A percentile compares a stretch with the other conserved stretches of the same genome.
These are phyloP conservation scores for Sphagnum contortum DNA, from an alignment of 225 moss, liverwort and hornwort species.

Conservation along the genomic window DNA sequence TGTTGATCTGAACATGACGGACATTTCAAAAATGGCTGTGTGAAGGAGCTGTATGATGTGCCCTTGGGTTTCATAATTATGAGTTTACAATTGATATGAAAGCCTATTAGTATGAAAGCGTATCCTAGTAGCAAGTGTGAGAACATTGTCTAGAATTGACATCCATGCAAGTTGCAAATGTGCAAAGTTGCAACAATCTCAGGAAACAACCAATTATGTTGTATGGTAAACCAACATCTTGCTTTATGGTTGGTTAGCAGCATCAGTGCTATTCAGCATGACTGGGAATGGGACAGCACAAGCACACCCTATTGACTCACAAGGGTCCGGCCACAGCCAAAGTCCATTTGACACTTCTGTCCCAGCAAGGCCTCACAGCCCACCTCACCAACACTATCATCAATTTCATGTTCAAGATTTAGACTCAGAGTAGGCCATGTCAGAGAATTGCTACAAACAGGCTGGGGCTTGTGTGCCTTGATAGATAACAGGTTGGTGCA, in stretches of 20 bases:
- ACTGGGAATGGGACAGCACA: constrained; percentile 36
- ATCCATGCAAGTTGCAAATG: background rate
- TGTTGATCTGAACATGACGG: background rate
- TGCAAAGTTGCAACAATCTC: background rate
- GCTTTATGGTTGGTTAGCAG: constrained; percentile 22
- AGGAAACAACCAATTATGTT: background rate
- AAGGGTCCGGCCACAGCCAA: constrained; percentile 45
- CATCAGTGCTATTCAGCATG: constrained; percentile 27
- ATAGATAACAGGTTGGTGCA: no score
- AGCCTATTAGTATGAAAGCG: no score
- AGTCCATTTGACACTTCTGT: constrained; percentile 45
- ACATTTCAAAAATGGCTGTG: background rate
- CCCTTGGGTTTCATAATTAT: background rate
- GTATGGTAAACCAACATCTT: background rate
- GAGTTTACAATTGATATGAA: background rate
- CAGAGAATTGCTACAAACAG: constrained; percentile 16
- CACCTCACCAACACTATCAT: constrained; percentile 31
- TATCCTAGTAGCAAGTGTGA: background rate
- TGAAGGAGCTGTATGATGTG: background rate
- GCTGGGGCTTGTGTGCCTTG: constrained; percentile 11
- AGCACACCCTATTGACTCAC: constrained; percentile 37
- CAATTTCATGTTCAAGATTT: constrained; percentile 41
- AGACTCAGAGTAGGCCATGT: constrained; percentile 33
- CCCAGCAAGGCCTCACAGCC: constrained; percentile 61
- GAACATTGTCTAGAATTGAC: no score